Base-by-base conservation (phyloP, 169 alveolate species). In the Plasmodium cynomolgi region DNA sequence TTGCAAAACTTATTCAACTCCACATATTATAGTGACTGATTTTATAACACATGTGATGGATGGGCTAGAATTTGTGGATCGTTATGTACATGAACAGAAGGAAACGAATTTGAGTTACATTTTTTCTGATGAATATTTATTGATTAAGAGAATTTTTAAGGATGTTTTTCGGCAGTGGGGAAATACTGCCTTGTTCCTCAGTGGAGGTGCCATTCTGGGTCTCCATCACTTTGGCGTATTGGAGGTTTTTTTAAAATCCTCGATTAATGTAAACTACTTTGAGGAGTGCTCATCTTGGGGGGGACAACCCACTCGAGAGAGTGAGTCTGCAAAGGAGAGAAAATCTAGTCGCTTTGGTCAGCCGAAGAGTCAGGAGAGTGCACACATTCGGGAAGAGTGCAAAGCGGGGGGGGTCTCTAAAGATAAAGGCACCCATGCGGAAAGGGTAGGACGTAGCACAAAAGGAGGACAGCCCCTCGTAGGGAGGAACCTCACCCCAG, bases 171-270 rank as follows among this genome's bases (percentile, higher is more conserved):
- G 92, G 23, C 96, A 84, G 37, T 93, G 95, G 85, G 97, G 97
- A 1, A 92, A 93, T 79, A 95, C 97, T 11, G 97, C 97, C 37
- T 88, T 95, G 29, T 95, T 95, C 47, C 84, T 95, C 50, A 95
- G 97, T 90, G 97, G 97, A 7, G 97, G 97, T 0, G 97, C 96
- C 1, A 95, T 95, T 34, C 41, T 95, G 34, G 97, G 96, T 9
- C 83, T 95, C 75, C 96, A 95, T 77, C 97, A 95, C 72, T 83
- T 95, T 41, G 97, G 97, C 3, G 97, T 95, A 31, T 81, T 95
- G 13, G 96, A 95, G 62, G 94, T 81, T 3, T 93, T 95, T 39
- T 71, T 95, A 20, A 91, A 91, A 47, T 37, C 92, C 0, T 91
- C 95, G 1, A 91, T 91, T 6, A 81, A 91, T 29, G 33, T 47